Base-by-base conservation (phyloP, 2,329 filamentous ascomycete genomes). In the Scorias spongiosa region DNA sequence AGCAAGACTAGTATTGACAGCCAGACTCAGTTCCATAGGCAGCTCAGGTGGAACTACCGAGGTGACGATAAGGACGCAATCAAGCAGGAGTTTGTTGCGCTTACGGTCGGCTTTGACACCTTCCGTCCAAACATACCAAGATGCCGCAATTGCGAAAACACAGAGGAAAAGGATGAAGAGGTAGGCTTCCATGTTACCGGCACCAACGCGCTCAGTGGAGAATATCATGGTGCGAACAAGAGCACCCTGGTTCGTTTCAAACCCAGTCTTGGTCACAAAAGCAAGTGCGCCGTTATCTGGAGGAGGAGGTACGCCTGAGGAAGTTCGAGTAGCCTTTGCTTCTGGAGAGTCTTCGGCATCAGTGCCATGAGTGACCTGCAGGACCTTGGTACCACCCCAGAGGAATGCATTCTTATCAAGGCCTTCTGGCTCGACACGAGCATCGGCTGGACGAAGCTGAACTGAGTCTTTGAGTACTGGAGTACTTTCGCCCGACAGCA, bases 151-250 rank as follows among this genome's bases (percentile, higher is more conserved):
- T 55, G 93, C 93, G 66, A 98, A 98, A 55, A 96, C 76, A 44
- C 94, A 76, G 26, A 98, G 75, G 73, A 98, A 98, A 47, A 98
- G 74, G 52, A 98, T 98, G 69, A 98, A 98, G 48, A 93, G 74
- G n/a, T 98, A 69, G 1, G 91, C 91, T 66, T 98, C 91, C 39
- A 81, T 80, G 58, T 98, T 96, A 68, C 95, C 95, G 54, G 91
- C 91, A n/a, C 89, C 96, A 18, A 98, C 89, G 52, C 89, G 86
- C 65, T 98, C 91, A 1, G 91, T 98, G 1, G 93, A 95, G 69
- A 94, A 98, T 58, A 98, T 98, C 91, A 98, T 98, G 53, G 91
- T 98, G 49, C 91, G 84, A 48, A 98, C 91, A 47, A 98, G 76
- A 64, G 87, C 95, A 50, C 91, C 91, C 66, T 98, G 93, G 45